These are phyloP conservation scores for Coix lacrymajobi DNA, from an alignment of 176 grass and related monocot species.

Conservation along the genomic window DNA sequence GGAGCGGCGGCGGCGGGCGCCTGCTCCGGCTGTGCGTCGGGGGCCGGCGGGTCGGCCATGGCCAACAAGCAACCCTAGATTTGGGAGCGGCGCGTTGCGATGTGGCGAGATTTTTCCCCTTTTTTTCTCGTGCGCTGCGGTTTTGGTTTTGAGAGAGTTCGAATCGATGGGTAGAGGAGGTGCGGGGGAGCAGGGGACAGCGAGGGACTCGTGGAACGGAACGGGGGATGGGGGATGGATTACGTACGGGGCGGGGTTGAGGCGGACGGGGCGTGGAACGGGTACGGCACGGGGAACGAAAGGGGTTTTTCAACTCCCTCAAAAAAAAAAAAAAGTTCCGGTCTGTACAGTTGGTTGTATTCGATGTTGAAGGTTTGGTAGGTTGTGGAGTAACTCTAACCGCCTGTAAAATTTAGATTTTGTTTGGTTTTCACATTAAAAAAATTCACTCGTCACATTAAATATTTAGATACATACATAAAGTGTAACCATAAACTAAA, in stretches of 20 bases:
- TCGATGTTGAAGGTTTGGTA: too few relatives aligned
- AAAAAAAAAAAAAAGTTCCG: too few relatives aligned
- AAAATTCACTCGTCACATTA: too few relatives aligned
- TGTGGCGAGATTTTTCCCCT: slow-evolving; percentile 19
- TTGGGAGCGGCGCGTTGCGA: slow-evolving; percentile 18
- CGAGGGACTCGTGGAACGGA: slow-evolving; percentile 6
- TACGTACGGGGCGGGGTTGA: not conserved
- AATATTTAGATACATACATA: too few relatives aligned
- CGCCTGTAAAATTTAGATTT: too few relatives aligned
- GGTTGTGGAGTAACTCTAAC: too few relatives aligned
- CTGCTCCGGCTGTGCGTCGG: slow-evolving; percentile 20
- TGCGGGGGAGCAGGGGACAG: not conserved
- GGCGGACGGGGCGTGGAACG: not conserved
- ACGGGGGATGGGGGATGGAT: not conserved
- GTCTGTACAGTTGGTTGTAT: too few relatives aligned
- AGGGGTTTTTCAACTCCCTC: too few relatives aligned
- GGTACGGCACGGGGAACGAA: not conserved
- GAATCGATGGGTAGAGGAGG: slow-evolving; percentile 2
- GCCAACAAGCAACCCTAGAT: slow-evolving; percentile 52
- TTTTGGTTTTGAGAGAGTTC: slow-evolving; percentile 36
- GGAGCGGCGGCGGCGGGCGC: not conserved
- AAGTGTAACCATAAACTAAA: too few relatives aligned
- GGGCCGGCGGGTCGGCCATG: slow-evolving; percentile 42
- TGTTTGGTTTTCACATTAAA: too few relatives aligned
- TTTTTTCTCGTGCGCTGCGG: not conserved